Conservation (phyloP, 192 early-diverging fungal species). For the Coemansia erecta region DNA sequence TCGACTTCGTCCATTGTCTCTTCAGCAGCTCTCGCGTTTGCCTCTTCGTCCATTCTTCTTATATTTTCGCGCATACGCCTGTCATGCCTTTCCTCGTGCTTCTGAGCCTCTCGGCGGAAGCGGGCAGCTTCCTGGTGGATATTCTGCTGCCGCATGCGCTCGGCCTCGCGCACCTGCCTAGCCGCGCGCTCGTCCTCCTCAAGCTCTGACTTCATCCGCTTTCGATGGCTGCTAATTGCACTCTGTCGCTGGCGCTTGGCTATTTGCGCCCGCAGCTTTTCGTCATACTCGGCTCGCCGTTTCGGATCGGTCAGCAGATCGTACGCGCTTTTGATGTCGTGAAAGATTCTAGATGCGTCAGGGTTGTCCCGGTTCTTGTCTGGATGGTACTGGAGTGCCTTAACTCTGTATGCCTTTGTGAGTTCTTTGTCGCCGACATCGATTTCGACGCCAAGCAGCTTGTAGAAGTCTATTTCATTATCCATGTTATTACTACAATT, state of each 20-base stretch:
- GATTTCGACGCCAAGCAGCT: slow-evolving; percentile 74
- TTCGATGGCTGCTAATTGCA: slow-evolving; percentile 27
- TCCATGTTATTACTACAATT: slow-evolving; percentile 5
- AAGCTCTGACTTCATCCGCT: slow-evolving; percentile 48
- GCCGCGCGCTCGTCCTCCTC: slow-evolving; percentile 29
- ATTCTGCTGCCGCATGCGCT: slow-evolving; percentile 11
- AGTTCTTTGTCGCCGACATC: slow-evolving; percentile 76
- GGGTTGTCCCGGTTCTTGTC: slow-evolving; percentile 75
- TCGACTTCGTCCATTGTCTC: slow-evolving; percentile 23
- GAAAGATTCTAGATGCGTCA: slow-evolving; percentile 24
- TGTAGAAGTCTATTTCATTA: slow-evolving; percentile 59
- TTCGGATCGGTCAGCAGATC: slow-evolving; percentile 30
- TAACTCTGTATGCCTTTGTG: slow-evolving; percentile 71
- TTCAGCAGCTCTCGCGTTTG: background rate
- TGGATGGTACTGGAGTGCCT: slow-evolving; percentile 87
- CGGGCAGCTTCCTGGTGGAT: slow-evolving; percentile 30
- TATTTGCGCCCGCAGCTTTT: slow-evolving; percentile 19
- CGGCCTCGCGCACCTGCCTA: slow-evolving; percentile 8
- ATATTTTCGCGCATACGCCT: slow-evolving; percentile 37
- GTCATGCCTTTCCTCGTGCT: slow-evolving; percentile 23
- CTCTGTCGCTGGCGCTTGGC: slow-evolving; percentile 46
- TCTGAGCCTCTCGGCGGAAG: slow-evolving; percentile 27
- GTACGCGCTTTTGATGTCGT: slow-evolving; percentile 36
- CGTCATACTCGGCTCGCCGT: slow-evolving; percentile 30
- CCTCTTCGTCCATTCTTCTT: slow-evolving; percentile 6